Evolutionary conservation across 495 filamentous ascomycete species (phyloP), one percentile per base, ranked within the genome.

Genomic region (Hyaloscypha hepaticicola): DNA sequence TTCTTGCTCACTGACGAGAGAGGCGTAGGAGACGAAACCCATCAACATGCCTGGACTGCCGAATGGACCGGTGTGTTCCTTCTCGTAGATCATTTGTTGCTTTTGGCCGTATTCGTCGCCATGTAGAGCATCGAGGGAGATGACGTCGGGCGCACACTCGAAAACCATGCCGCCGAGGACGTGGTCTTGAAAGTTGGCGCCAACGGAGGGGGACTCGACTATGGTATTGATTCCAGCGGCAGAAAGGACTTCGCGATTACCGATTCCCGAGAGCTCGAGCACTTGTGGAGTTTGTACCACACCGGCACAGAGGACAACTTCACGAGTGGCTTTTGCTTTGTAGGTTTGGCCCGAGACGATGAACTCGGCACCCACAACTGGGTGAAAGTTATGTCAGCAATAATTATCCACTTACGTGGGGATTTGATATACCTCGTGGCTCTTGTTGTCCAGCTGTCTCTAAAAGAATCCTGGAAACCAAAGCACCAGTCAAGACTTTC

Each of bases 141-240:
- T 6, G 5, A 52, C 50, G 3, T 52, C 50, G 22, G 25, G 25
- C n/a, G 50, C 22, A 21, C 50, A 25, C 21, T 27, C 50, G 50
- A 52, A 52, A 21, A 24, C 25, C 38, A 41, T 41, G 14, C 38
- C 38, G 38, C 38, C 38, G 38, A 41, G 38, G 38, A 41, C 38
- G 14, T 87, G 85, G 70, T 87, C 84, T 64, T 86, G 83, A 77
- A 87, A 85, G 73, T 87, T 87, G 24, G 82, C 77, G 63, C 85
- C 85, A 58, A 87, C 83, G 57, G 83, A 83, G 0, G 84, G 83
- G 41, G 85, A 79, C 63, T 86, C 79, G 29, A 87, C 77, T 9
- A 83, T 60, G 11, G 79, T 81, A 72, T 78, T 70, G 56, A 87
- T 79, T n/a, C 84, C 83, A 49, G 74, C 80, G 25, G 77, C 77